Evolutionary conservation across 2,329 filamentous ascomycete species (phyloP).

Genomic region (Pyrenophora graminea): DNA sequence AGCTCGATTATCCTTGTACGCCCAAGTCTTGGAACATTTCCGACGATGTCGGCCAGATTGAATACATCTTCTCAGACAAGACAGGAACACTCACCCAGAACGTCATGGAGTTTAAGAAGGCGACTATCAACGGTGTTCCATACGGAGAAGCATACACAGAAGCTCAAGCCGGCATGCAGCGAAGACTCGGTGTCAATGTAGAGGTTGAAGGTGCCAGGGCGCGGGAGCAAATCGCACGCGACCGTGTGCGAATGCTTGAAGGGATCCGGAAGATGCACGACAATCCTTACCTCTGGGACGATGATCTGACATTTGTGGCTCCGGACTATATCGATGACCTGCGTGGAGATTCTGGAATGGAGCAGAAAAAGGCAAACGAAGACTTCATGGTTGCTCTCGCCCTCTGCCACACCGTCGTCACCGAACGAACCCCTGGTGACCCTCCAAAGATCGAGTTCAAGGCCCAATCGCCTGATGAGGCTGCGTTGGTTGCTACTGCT

Average conservation of each 20-base stretch:
- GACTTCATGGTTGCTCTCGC: slow-evolving; percentile 94
- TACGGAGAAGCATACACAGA: slow-evolving; percentile 99
- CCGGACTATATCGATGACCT: slow-evolving; percentile 87
- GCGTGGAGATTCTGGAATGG: slow-evolving; percentile 72
- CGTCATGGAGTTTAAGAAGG: slow-evolving; percentile 99
- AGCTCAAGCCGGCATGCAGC: slow-evolving; percentile 94
- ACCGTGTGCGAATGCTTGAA: slow-evolving; percentile 72
- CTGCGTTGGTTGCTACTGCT: slow-evolving; percentile 89
- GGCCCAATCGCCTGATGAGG: slow-evolving; percentile 95
- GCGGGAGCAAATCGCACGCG: slow-evolving; percentile 75
- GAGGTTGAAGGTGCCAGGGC: slow-evolving; percentile 77
- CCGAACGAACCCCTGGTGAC: slow-evolving; percentile 87
- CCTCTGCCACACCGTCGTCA: slow-evolving; percentile 95
- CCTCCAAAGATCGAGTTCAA: slow-evolving; percentile 92
- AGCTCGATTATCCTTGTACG: slow-evolving; percentile 90
- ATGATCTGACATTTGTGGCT: slow-evolving; percentile 88
- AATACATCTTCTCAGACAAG: slow-evolving; percentile 98
- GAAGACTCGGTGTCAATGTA: slow-evolving; percentile 83
- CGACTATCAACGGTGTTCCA: slow-evolving; percentile 90
- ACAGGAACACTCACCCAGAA: slow-evolving; percentile 89
- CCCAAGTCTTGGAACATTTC: slow-evolving; percentile 99
- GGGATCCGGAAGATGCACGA: slow-evolving; percentile 77
- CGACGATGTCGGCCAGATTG: slow-evolving; percentile 95
- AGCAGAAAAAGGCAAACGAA: slow-evolving; percentile 77
- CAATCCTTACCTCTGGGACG: slow-evolving; percentile 89